A percentile compares a stretch with the other conserved stretches of the same genome.
These are phyloP conservation scores for Exserohilum turcica DNA, from an alignment of 2,329 filamentous ascomycete genomes.

Conservation along the genomic window DNA sequence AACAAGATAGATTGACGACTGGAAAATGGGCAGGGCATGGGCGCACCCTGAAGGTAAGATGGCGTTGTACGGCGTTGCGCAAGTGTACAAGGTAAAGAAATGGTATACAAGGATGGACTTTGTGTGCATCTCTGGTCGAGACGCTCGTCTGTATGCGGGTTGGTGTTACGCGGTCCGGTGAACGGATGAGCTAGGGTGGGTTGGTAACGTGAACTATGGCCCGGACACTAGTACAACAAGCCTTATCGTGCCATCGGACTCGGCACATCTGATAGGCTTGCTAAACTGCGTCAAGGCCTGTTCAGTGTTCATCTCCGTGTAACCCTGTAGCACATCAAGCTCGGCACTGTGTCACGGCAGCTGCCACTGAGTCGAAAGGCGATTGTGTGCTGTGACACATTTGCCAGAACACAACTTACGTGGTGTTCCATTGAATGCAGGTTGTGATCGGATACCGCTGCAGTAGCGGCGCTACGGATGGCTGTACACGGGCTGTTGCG, in stretches of 20 bases:
- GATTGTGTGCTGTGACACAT: conserved; percentile 28
- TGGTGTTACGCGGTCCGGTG: conserved; percentile 15
- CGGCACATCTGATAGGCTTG: conserved; percentile 6
- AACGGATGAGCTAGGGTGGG: background rate
- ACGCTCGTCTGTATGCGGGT: conserved; percentile 10
- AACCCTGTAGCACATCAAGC: conserved; percentile 24
- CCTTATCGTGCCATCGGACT: background rate
- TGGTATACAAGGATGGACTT: conserved; percentile 24
- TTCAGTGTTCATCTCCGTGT: conserved; percentile 2
- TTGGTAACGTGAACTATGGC: conserved; percentile 2
- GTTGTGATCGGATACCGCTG: conserved; percentile 1
- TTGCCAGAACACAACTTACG: conserved; percentile 27
- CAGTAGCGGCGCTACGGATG: conserved; percentile 11
- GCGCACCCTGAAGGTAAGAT: conserved; percentile 14
- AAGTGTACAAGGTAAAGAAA: conserved; percentile 6
- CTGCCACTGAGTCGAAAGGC: conserved; percentile 22
- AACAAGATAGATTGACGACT: conserved; percentile 20
- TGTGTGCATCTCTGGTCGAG: conserved; percentile 17
- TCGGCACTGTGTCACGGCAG: conserved; percentile 25
- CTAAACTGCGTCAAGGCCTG: background rate
- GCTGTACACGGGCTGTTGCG: conserved; percentile 7
- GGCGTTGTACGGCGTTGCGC: conserved; percentile 28
- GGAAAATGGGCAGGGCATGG: conserved; percentile 4
- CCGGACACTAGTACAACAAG: background rate
- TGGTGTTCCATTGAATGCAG: conserved; percentile 4